Evolutionary conservation across 352 stramenopile species (phyloP).

Genomic region (Pythium vanterpoolii): DNA sequence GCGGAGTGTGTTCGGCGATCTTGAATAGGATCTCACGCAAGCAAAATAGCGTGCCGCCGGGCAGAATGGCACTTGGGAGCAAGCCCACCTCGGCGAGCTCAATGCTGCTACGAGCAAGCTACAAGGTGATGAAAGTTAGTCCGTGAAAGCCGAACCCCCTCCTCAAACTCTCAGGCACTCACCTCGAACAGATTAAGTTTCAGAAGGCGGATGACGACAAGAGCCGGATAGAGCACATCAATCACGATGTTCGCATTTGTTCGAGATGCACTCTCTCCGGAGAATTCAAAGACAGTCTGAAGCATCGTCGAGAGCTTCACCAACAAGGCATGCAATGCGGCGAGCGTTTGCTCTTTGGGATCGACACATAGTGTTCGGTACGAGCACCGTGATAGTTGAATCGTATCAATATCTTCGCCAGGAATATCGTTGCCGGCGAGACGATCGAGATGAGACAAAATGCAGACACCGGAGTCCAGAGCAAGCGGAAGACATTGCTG

Average conservation of each 20-base stretch:
- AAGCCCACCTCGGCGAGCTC: constrained; percentile 59
- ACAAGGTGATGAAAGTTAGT: constrained; percentile 1
- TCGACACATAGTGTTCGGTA: constrained; percentile 83
- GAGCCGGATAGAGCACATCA: constrained; percentile 64
- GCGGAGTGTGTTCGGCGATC: constrained; percentile 53
- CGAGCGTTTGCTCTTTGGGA: constrained; percentile 69
- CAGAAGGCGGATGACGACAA: constrained; percentile 68
- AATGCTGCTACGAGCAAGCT: constrained; percentile 73
- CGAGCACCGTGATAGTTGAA: constrained; percentile 73
- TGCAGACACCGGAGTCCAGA: constrained; percentile 62
- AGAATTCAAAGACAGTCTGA: constrained; percentile 14
- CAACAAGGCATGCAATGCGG: constrained; percentile 52
- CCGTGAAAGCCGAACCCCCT: no score
- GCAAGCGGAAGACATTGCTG: constrained; percentile 50
- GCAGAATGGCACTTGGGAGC: constrained; percentile 26
- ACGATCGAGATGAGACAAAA: constrained; percentile 77
- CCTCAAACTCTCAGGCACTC: constrained; percentile 14
- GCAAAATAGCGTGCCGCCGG: constrained; percentile 41
- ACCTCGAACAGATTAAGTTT: constrained; percentile 91
- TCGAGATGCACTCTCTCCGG: not conserved
- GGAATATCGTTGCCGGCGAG: constrained; percentile 73
- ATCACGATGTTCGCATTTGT: constrained; percentile 24
- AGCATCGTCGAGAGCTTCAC: constrained; percentile 35
- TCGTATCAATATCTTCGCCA: constrained; percentile 65
- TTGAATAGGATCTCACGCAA: constrained; percentile 70